These are phyloP conservation scores for Corynespora cassiicola DNA, from an alignment of 2,329 filamentous ascomycete genomes.

Conservation along the genomic window DNA sequence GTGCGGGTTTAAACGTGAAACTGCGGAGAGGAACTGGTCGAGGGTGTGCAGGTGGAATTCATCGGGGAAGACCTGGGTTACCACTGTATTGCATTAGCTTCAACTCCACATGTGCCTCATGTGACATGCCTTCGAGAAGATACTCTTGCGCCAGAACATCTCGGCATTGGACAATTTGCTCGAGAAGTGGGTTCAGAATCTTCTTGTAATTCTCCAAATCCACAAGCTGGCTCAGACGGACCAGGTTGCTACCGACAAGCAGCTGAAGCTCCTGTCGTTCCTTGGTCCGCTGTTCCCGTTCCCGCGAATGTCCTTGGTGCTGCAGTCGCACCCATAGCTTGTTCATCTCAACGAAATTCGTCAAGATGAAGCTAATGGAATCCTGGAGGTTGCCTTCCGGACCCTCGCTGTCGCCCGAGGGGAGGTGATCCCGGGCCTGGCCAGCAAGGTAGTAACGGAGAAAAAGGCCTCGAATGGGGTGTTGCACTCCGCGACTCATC, in stretches of 20 bases:
- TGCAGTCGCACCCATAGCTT: constrained; percentile 98
- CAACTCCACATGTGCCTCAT: neutral
- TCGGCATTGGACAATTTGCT: constrained; percentile 97
- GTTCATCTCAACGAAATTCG: constrained; percentile 99
- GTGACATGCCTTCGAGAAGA: constrained; percentile 74
- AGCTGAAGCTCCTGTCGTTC: constrained; percentile 95
- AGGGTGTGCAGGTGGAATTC: constrained; percentile 97
- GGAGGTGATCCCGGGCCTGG: constrained; percentile 89
- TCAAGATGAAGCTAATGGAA: constrained; percentile 96
- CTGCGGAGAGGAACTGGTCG: constrained; percentile 92
- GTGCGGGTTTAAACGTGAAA: constrained; percentile 90
- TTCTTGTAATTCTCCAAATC: constrained; percentile 94
- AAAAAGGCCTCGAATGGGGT: constrained; percentile 94
- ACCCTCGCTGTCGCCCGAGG: constrained; percentile 81
- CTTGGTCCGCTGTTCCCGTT: constrained; percentile 90
- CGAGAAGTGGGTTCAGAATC: constrained; percentile 86
- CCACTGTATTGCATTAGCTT: constrained; percentile 64
- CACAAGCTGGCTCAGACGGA: constrained; percentile 91
- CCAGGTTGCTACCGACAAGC: constrained; percentile 94
- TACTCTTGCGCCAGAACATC: constrained; percentile 98
- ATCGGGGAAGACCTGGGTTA: constrained; percentile 98
- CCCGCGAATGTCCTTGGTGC: constrained; percentile 95
- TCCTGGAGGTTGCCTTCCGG: constrained; percentile 96
- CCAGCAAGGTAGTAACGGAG: constrained; percentile 95
- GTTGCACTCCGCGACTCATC: constrained; percentile 97